phyloP scores from a whole-genome alignment of 257 asterid species.

The Lycium barbarum region DNA sequence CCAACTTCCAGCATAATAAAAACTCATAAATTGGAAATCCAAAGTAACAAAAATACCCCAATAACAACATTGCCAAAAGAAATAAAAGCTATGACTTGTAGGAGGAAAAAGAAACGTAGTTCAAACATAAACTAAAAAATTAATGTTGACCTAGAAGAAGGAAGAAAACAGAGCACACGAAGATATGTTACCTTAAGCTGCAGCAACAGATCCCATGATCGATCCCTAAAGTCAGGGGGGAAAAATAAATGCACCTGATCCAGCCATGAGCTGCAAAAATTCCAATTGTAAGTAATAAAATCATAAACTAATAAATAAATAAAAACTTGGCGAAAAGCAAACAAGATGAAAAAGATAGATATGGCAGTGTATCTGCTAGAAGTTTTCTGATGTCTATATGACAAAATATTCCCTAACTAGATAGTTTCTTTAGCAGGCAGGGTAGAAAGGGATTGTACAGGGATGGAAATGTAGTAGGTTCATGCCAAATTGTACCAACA shows the following conservation, averaged over 20 bases:
- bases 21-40: conserved; percentile 5
- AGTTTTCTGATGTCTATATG: not conserved
- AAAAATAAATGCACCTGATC: conserved; percentile 70
- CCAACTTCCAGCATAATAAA: not conserved
- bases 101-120: not conserved
- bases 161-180: not conserved
- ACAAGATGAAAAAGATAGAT: not conserved
- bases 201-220: conserved; percentile 61
- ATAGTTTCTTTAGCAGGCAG: conserved; percentile 3
- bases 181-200: conserved; percentile 67
- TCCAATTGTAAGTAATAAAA: conserved; percentile 36
- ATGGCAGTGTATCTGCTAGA: not conserved
- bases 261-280: conserved; percentile 69
- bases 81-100: conserved; percentile 22
- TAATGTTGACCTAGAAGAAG: conserved; percentile 6
- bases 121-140: not conserved
- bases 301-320: conserved; percentile 1
- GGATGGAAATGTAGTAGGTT: conserved; percentile 18
- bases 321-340: not conserved
- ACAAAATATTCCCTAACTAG: not conserved
- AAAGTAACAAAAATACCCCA: not conserved
- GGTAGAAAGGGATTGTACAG: not conserved
- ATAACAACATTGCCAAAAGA: conserved; percentile 24
- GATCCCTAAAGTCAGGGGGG: conserved; percentile 54
- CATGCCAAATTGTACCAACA: conserved; percentile 19